These are phyloP conservation scores for Tylopilus intermedius DNA, from an alignment of 768 basidiomycete genomes.

Conservation along the genomic window DNA sequence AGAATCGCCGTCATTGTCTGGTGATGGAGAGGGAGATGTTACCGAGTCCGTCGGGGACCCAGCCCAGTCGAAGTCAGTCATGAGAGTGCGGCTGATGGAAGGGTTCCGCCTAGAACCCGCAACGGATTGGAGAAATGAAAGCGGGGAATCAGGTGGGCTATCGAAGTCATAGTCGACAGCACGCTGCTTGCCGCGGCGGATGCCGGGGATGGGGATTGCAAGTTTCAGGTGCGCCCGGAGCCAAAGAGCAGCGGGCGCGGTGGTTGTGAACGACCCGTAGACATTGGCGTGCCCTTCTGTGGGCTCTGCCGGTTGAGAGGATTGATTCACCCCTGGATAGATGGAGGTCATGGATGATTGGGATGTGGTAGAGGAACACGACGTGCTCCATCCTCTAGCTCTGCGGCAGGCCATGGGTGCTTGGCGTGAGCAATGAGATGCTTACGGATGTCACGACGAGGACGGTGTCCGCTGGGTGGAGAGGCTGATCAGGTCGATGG, in stretches of 20 bases:
- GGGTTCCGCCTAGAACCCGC: slow-evolving; percentile 25
- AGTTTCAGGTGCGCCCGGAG: slow-evolving; percentile 23
- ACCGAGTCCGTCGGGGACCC: slow-evolving; percentile 5
- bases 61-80: slow-evolving; percentile 20
- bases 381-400: slow-evolving; percentile 18
- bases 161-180: slow-evolving; percentile 16
- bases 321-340: slow-evolving; percentile 20
- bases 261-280: slow-evolving; percentile 39
- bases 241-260: slow-evolving; percentile 29
- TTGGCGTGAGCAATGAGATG: not conserved
- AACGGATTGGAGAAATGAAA: slow-evolving; percentile 18
- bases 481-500: too few species aligned
- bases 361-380: slow-evolving; percentile 20
- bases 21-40: slow-evolving; percentile 14
- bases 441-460: not conserved
- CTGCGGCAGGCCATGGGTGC: slow-evolving; percentile 4
- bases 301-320: slow-evolving; percentile 21
- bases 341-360: slow-evolving; percentile 24
- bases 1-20: slow-evolving; percentile 6
- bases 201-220: slow-evolving; percentile 12
- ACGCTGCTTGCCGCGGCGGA: slow-evolving; percentile 3
- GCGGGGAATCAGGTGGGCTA: slow-evolving; percentile 27
- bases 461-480: not conserved
- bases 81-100: slow-evolving; percentile 42
- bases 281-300: slow-evolving; percentile 24